Base-by-base conservation (phyloP, 495 filamentous ascomycete genomes). In the Hyphodiscus hymeniophilus region DNA sequence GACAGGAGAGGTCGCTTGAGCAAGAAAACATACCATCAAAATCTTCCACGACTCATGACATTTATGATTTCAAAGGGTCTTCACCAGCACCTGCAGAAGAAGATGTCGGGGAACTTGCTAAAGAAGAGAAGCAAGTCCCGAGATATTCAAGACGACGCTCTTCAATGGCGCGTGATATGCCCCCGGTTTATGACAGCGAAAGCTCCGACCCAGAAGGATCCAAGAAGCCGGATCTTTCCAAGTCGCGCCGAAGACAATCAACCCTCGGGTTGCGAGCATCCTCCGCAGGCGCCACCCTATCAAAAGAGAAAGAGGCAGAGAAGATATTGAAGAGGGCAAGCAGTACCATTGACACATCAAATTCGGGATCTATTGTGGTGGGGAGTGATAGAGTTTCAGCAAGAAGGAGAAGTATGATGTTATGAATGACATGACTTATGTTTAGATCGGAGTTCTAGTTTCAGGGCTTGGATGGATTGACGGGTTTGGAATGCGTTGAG, bases 331-430 rank as follows among this genome's bases (percentile, higher is more conserved):
- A 56, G 47, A 50, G 49, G 40, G 17, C 49, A 2, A 28, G 16
- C n/a, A 58, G 52, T 34, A 30, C 43, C 0, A 38, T 23, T 23
- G 24, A 17, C 8, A 41, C 52, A 20, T 24, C 45, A 36, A 48
- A 50, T 20, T 11, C 46, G 2, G 43, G 23, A 36, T 16, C 13
- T 15, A 32, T 28, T 16, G 51, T 24, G 3, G 28, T 43, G 1
- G 53, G 58, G 41, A 54, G 49, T 34, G 58, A 61, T 18, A 53
- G 58, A 15, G 48, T 56, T n/a, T 38, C 51, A n/a, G 55, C 55
- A 38, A 62, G 70, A 46, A 59, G 75, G 52, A 67, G 71, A 60
- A 79, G 73, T 55, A 77, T 73, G 72, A 76, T 79, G 75, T 52
- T 76, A 63, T 79, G 72, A 77, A 43, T 42, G 39, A 48, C 16